A percentile compares a stretch with the other conserved stretches of the same genome.
phyloP scores from a whole-genome alignment of 2,329 filamentous ascomycete species.

The Sphaerulina musiva region DNA sequence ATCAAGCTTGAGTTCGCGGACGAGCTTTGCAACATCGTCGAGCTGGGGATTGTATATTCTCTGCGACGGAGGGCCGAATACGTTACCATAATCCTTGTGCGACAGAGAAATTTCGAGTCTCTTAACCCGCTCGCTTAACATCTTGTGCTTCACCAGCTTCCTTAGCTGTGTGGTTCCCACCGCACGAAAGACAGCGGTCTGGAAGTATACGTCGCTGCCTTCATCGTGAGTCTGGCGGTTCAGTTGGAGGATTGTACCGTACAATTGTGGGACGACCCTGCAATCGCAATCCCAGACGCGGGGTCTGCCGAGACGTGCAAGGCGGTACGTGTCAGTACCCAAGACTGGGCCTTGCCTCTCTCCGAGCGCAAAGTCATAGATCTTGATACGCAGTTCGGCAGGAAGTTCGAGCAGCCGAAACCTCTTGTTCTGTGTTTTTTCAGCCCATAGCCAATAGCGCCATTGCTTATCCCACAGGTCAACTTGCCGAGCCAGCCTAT shows the following conservation, averaged over 20 bases:
- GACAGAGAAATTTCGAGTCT: conserved; percentile 21
- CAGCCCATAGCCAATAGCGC: conserved; percentile 7
- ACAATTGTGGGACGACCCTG: conserved; percentile 1
- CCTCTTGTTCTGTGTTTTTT: background rate
- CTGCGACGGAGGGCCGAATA: no score
- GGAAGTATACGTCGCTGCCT: conserved; percentile 19
- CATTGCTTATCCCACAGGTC: conserved; percentile 11
- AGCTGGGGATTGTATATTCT: background rate
- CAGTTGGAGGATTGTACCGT: background rate
- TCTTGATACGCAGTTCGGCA: conserved; percentile 21
- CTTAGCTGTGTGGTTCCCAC: conserved; percentile 12
- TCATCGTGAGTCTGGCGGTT: conserved; percentile 23
- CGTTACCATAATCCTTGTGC: conserved; percentile 19
- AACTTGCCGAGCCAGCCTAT: background rate
- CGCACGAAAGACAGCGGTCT: conserved; percentile 19
- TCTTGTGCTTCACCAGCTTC: conserved; percentile 13
- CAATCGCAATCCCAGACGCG: no score
- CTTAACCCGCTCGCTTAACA: conserved; percentile 14
- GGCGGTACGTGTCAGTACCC: background rate
- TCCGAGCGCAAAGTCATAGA: conserved; percentile 18
- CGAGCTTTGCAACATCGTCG: background rate
- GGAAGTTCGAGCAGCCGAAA: conserved; percentile 21
- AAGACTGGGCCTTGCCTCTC: background rate
- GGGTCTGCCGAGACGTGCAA: background rate
- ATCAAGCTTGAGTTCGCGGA: conserved; percentile 9